Conservation (phyloP, 2,329 filamentous ascomycete genomes). For the Gaeumannomyces tritici region DNA sequence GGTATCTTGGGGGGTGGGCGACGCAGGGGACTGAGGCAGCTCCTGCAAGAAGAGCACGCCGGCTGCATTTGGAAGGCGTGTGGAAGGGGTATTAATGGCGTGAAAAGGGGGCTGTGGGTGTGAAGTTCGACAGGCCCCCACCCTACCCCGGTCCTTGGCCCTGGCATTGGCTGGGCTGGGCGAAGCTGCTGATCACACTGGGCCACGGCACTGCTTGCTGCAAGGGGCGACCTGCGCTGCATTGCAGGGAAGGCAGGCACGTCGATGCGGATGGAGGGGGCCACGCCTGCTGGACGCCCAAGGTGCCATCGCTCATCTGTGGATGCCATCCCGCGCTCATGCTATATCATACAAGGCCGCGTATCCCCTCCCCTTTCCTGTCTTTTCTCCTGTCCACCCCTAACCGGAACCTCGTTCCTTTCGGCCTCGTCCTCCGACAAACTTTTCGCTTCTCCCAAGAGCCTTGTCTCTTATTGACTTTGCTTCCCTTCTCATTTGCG, state of each 20-base stretch:
- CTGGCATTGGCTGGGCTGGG: not conserved
- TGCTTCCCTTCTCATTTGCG: not conserved
- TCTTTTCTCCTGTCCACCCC: not conserved
- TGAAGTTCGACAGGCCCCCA: not conserved
- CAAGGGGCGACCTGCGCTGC: not conserved
- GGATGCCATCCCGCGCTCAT: not conserved
- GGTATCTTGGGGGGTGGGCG: not conserved
- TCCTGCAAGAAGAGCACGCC: not conserved
- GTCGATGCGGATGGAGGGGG: not conserved
- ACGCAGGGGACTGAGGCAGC: not conserved
- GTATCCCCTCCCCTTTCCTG: not conserved
- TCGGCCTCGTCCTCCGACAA: not conserved
- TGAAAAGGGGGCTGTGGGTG: not conserved
- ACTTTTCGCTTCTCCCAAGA: not conserved
- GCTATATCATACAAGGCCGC: not conserved
- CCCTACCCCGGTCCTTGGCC: not conserved
- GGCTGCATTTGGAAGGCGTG: not conserved
- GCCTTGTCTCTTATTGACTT: not conserved
- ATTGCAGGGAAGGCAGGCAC: not conserved
- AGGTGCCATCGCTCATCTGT: not conserved
- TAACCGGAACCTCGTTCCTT: not conserved
- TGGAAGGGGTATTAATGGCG: not conserved
- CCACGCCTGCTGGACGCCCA: not conserved
- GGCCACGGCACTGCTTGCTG: not conserved
- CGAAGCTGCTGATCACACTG: not conserved